A percentile compares a stretch with the other conserved stretches of the same genome.
Evolutionary conservation across 2,329 filamentous ascomycete species (phyloP).

Genomic region (Penicillium griseofulvum): DNA sequence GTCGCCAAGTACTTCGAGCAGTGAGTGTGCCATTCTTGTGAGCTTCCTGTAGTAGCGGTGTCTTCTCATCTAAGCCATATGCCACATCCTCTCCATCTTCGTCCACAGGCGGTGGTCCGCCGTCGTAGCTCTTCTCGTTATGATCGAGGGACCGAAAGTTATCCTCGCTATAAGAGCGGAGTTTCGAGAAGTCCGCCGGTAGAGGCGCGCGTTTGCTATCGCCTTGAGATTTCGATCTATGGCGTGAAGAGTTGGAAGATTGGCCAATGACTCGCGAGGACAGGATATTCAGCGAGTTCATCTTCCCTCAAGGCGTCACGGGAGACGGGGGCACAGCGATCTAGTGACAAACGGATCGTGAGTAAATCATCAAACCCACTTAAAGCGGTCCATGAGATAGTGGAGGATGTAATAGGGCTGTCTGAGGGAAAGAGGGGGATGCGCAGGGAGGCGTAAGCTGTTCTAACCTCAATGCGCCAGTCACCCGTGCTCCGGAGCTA

Average conservation of each 20-base stretch:
- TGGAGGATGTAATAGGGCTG: conserved; percentile 7
- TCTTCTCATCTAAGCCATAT: conserved; percentile 60
- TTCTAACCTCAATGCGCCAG: conserved; percentile 43
- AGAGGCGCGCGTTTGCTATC: conserved; percentile 39
- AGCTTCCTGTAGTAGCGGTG: conserved; percentile 59
- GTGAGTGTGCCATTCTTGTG: conserved; percentile 38
- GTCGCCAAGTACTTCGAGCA: conserved; percentile 43
- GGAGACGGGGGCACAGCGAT: conserved; percentile 39
- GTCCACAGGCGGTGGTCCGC: conserved; percentile 24
- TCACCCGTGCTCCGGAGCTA: conserved; percentile 32
- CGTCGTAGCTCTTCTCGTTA: conserved; percentile 29
- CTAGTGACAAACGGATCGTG: conserved; percentile 24
- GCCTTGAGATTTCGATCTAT: conserved; percentile 55
- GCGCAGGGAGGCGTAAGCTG: conserved; percentile 19
- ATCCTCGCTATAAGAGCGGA: conserved; percentile 45
- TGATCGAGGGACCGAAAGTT: conserved; percentile 35
- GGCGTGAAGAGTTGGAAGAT: conserved; percentile 53
- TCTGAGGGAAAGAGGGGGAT: conserved; percentile 12
- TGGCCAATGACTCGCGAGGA: conserved; percentile 73
- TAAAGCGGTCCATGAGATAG: conserved; percentile 11
- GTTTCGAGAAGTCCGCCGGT: conserved; percentile 36
- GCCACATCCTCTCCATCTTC: conserved; percentile 35
- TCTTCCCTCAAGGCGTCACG: conserved; percentile 59
- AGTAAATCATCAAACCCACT: conserved; percentile 19
- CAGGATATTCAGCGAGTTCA: conserved; percentile 97